A percentile compares a stretch with the other conserved stretches of the same genome.
phyloP scores from a whole-genome alignment of 345 rosid species.

The Brassica incana region DNA sequence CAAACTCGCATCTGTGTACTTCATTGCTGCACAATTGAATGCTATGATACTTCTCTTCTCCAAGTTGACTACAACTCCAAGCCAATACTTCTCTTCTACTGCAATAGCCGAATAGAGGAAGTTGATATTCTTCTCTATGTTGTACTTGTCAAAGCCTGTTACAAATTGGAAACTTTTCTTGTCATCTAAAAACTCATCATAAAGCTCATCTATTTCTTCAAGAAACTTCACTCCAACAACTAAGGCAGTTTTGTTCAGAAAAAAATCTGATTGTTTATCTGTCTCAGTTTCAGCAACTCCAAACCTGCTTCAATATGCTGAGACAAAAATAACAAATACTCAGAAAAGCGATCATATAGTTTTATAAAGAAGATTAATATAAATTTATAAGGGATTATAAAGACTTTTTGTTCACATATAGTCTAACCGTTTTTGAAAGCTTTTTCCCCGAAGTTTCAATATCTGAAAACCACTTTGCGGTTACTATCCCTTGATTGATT shows the following conservation, averaged over 20 bases:
- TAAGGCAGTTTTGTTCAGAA: background rate
- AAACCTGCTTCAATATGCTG: background rate
- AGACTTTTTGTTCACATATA: background rate
- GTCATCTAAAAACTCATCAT: background rate
- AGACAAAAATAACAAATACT: no score
- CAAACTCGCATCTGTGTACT: no score
- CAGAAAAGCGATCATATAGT: background rate
- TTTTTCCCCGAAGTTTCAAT: background rate
- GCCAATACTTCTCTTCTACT: no score
- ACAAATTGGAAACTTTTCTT: background rate
- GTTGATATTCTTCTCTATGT: background rate
- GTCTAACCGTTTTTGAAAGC: background rate
- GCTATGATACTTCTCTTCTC: no score
- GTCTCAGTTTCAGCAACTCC: background rate
- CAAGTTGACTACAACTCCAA: no score
- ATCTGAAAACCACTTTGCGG: background rate
- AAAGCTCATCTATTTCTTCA: background rate
- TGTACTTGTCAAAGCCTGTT: background rate
- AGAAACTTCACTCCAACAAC: background rate
- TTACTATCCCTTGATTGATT: background rate
- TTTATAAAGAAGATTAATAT: background rate
- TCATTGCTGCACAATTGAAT: no score
- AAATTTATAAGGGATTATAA: background rate
- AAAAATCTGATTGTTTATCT: no score
- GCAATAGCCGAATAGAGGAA: background rate